Base-by-base conservation (phyloP, 495 filamentous ascomycete genomes). In the Beverwykella pulmonaria region DNA sequence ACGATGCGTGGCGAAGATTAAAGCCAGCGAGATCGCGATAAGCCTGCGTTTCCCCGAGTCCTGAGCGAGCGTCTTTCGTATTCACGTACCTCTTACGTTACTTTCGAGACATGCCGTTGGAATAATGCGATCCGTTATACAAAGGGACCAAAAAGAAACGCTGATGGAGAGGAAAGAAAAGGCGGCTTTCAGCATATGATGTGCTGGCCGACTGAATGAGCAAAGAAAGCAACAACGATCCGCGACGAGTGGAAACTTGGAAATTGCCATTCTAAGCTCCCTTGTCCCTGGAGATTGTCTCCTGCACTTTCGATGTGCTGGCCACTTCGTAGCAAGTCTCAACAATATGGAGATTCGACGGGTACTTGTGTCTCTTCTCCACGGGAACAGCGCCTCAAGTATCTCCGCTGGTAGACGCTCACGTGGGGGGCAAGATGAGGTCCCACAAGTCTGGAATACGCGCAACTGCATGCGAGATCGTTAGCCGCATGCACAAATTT, bases 361-460 rank as follows among this genome's bases (percentile, higher is more conserved):
- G 30, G 25, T 63, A 47, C 59, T 52, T 61, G 59, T 52, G 53
- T 8, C 8, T 19, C 30, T 54, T 63, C 49, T 63, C 60, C 60
- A 55, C 49, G 60, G 60, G 48, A 49, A 7, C 9, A 23, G 20
- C 19, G 1, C 20, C 25, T 63, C 29, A 53, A 46, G 34, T 48
- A 63, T 48, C 48, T 63, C 60, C 60, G 60, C 48, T 54, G 48
- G 59, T 10, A 10, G 20, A 29, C 7, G 29, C 26, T 32, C 48
- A 44, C 39, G 39, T 44, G 39, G 39, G 39, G 39, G 30, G n/a
- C n/a, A n/a, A n/a, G n/a, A n/a, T n/a, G n/a, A n/a, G n/a, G 32
- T 12, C 5, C 32, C 32, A 34, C 32, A 34, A 12, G 12, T n/a
- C n/a, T 12, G 32, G 32, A 34, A 34, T 34, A 34, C 32, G 32